A percentile compares a stretch with the other conserved stretches of the same genome.
These are phyloP conservation scores for Acanthamoeba royreba DNA, from an alignment of 208 protist species.

Conservation along the genomic window DNA sequence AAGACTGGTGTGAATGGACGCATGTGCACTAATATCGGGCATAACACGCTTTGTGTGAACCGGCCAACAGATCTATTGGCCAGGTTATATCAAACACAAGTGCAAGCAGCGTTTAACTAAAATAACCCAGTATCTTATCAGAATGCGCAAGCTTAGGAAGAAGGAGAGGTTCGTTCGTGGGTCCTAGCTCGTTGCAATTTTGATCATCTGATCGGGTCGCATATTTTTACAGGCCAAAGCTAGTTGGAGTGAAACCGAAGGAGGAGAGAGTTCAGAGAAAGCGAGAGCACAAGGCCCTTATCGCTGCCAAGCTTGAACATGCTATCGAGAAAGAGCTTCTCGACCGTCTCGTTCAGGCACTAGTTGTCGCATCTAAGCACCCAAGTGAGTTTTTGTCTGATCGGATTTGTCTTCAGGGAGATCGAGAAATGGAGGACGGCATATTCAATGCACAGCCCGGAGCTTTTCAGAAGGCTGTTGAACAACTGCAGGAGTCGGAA, in stretches of 20 bases:
- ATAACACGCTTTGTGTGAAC: too few relatives aligned
- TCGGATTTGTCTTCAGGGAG: background rate
- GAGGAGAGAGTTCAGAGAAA: constrained; percentile 93
- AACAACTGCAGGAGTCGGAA: constrained; percentile 4
- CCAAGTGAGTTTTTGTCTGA: background rate
- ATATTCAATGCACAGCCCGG: background rate
- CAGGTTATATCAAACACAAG: constrained; percentile 89
- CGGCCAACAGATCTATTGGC: constrained; percentile 95
- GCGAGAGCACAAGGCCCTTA: constrained; percentile 94
- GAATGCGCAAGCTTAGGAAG: constrained; percentile 93
- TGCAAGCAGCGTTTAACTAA: constrained; percentile 96
- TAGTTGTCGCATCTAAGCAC: too few relatives aligned
- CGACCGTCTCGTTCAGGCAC: constrained; percentile 90
- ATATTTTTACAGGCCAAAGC: constrained; percentile 82
- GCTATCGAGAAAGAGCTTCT: constrained; percentile 97
- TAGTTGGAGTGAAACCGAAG: constrained; percentile 95
- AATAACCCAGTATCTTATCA: constrained; percentile 97
- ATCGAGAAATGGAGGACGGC: background rate
- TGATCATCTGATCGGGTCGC: too few relatives aligned
- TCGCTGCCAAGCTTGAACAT: constrained; percentile 93
- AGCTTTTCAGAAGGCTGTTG: background rate
- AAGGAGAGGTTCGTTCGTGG: constrained; percentile 42
- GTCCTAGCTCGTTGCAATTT: background rate
- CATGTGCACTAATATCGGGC: too few relatives aligned
- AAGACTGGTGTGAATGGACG: too few relatives aligned